Percentiles rank a stretch among this genome's conserved stretches.
Evolutionary conservation across 495 filamentous ascomycete genomes (phyloP).

Genomic region (Xylaria venustula): DNA sequence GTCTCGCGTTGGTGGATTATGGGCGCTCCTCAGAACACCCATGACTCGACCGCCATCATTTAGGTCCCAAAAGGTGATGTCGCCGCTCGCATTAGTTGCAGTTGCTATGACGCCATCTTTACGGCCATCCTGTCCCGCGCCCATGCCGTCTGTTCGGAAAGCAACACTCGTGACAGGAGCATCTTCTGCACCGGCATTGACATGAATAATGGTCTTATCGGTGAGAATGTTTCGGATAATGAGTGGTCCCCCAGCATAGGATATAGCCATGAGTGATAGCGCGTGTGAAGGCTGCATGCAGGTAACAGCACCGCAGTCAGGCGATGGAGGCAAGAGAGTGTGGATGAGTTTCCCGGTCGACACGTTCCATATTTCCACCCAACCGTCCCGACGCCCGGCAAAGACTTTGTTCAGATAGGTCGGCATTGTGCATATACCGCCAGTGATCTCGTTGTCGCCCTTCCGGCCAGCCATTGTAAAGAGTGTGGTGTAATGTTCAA

Average conservation of each 20-base stretch:
- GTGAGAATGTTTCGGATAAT: conserved; percentile 76
- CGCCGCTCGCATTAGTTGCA: conserved; percentile 65
- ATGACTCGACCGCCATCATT: conserved; percentile 79
- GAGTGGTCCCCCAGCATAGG: conserved; percentile 75
- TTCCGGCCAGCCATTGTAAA: conserved; percentile 47
- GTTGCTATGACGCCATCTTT: conserved; percentile 85
- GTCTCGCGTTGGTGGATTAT: conserved; percentile 64
- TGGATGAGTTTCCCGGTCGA: conserved; percentile 86
- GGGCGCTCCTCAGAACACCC: conserved; percentile 80
- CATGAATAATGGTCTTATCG: conserved; percentile 64
- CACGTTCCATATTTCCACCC: conserved; percentile 95
- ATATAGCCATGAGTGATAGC: conserved; percentile 82
- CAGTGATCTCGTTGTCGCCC: conserved; percentile 61
- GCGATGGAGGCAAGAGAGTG: conserved; percentile 69
- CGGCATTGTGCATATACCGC: conserved; percentile 76
- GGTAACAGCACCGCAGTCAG: conserved; percentile 70
- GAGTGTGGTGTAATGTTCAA: conserved; percentile 88
- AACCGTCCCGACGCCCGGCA: conserved; percentile 80
- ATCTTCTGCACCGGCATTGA: conserved; percentile 59
- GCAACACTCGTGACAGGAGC: conserved; percentile 74
- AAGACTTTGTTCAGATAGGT: conserved; percentile 97
- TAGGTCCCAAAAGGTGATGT: conserved; percentile 94
- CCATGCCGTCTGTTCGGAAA: conserved; percentile 87
- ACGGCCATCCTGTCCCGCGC: conserved; percentile 83
- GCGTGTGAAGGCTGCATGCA: conserved; percentile 79